A percentile compares a stretch with the other conserved stretches of the same genome.
These are phyloP conservation scores for Neurospora intermedia DNA, from an alignment of 495 filamentous ascomycete genomes.

Conservation along the genomic window DNA sequence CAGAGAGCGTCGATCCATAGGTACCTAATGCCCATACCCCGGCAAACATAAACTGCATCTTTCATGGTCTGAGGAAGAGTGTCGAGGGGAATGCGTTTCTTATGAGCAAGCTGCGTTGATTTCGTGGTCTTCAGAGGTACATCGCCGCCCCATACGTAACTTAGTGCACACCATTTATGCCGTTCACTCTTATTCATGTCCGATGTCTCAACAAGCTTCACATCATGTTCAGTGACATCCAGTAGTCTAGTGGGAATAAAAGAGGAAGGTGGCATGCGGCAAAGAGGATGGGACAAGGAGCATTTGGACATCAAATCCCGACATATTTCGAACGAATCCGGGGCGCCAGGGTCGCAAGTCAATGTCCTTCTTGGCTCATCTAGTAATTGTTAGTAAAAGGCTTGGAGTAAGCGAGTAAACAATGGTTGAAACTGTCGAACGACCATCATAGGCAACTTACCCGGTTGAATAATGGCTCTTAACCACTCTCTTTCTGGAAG, in stretches of 20 bases:
- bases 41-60: not conserved
- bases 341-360: not conserved
- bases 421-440: too few relatives aligned
- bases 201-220: not conserved
- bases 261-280: not conserved
- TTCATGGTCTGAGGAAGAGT: not conserved
- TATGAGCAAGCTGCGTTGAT: not conserved
- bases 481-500: too few relatives aligned
- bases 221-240: not conserved
- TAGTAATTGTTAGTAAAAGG: not conserved
- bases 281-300: not conserved
- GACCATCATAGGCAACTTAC: not conserved
- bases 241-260: not conserved
- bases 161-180: not conserved
- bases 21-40: not conserved
- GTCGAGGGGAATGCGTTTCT: not conserved
- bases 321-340: not conserved
- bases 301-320: not conserved
- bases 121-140: not conserved
- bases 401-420: too few relatives aligned
- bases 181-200: not conserved
- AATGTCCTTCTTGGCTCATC: not conserved
- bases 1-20: slow-evolving; percentile 3
- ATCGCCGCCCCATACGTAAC: slow-evolving; percentile 2
- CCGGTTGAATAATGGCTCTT: not conserved